phyloP scores from a whole-genome alignment of 2,329 filamentous ascomycete genomes.

The Fusarium sp. region DNA sequence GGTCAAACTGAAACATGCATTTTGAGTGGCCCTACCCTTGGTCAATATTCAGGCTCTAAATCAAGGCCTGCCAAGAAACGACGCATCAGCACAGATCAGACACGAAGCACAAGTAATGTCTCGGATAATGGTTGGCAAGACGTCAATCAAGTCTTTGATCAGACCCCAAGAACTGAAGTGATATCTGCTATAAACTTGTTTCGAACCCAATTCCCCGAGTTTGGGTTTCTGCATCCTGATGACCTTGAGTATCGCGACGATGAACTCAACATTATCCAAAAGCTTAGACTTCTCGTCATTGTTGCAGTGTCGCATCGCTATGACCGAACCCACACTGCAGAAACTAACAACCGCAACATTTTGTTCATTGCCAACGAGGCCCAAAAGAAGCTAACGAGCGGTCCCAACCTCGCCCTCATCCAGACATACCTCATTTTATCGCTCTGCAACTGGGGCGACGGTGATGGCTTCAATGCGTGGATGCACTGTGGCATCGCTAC shows the following conservation, averaged over 20 bases:
- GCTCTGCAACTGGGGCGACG: slow-evolving; percentile 46
- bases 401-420: slow-evolving; percentile 35
- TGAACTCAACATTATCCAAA: slow-evolving; percentile 18
- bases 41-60: neutral
- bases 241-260: slow-evolving; percentile 40
- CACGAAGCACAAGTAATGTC: neutral
- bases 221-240: slow-evolving; percentile 44
- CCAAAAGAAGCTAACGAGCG: slow-evolving; percentile 27
- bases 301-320: slow-evolving; percentile 37
- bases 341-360: neutral
- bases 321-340: neutral
- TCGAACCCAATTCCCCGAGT: slow-evolving; percentile 44
- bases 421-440: slow-evolving; percentile 42
- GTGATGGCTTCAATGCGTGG: slow-evolving; percentile 48
- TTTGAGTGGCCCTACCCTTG: slow-evolving; percentile 33
- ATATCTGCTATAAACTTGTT: slow-evolving; percentile 33
- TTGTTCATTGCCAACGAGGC: slow-evolving; percentile 25
- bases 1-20: slow-evolving; percentile 27
- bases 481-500: slow-evolving; percentile 47
- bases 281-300: slow-evolving; percentile 38
- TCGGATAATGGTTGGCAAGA: neutral
- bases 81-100: neutral
- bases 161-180: slow-evolving; percentile 1
- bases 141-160: slow-evolving; percentile 22
- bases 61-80: slow-evolving; percentile 29